A percentile compares a stretch with the other conserved stretches of the same genome.
Evolutionary conservation across 805 yeast genomes (phyloP).

Genomic region (Starmerella asiatica): DNA sequence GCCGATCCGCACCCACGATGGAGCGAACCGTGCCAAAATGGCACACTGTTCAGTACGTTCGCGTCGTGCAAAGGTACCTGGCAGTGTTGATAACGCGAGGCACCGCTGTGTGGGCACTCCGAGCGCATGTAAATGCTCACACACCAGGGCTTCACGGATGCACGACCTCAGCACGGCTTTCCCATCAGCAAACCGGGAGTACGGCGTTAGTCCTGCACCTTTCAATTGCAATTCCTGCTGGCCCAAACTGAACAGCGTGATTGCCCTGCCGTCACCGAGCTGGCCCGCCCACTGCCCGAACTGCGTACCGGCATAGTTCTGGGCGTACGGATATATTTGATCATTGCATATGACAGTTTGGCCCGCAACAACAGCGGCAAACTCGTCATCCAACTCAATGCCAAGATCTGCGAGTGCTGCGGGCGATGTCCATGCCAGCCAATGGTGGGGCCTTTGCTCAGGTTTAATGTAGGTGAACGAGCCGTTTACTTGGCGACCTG

Average conservation of each 20-base stretch:
- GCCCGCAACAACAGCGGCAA: constrained; percentile 51
- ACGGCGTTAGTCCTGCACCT: constrained; percentile 89
- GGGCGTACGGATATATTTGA: constrained; percentile 64
- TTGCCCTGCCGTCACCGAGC: constrained; percentile 88
- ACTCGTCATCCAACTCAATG: constrained; percentile 34
- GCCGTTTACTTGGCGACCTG: constrained; percentile 38
- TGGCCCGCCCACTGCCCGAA: constrained; percentile 97
- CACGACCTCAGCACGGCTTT: constrained; percentile 83
- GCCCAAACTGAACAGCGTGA: constrained; percentile 59
- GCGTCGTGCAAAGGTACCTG: constrained; percentile 65
- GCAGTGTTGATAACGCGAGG: constrained; percentile 54
- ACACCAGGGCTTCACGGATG: constrained; percentile 71
- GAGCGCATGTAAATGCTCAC: constrained; percentile 66
- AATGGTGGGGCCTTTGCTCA: constrained; percentile 33
- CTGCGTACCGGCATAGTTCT: constrained; percentile 91
- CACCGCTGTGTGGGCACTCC: constrained; percentile 85
- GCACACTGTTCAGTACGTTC: constrained; percentile 69
- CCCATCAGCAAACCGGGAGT: constrained; percentile 91
- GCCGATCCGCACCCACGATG: constrained; percentile 78
- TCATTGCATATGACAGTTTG: constrained; percentile 32
- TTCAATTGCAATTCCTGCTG: constrained; percentile 65
- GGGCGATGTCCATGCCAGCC: constrained; percentile 44
- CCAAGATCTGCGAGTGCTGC: constrained; percentile 52
- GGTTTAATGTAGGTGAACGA: constrained; percentile 73
- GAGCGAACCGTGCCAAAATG: constrained; percentile 68